These are phyloP conservation scores for Cyberlindnera maritima DNA, from an alignment of 805 yeast species.

Conservation along the genomic window DNA sequence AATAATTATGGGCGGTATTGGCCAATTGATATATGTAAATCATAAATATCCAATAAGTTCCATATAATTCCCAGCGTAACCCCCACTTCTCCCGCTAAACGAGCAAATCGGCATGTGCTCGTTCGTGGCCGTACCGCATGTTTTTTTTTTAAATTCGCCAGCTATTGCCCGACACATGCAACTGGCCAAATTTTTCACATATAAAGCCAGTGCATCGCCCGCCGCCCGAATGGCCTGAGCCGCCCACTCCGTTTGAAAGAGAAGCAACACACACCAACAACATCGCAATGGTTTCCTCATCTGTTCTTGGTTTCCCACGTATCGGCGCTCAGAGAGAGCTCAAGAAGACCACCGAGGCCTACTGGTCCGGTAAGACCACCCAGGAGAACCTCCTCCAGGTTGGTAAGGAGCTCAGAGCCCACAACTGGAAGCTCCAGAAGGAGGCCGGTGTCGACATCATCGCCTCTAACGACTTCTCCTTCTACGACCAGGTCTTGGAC, in stretches of 20 bases:
- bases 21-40: too few species aligned
- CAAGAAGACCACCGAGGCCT: conserved; percentile 97
- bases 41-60: too few species aligned
- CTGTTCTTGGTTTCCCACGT: conserved; percentile 99
- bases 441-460: conserved; percentile 96
- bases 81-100: background rate
- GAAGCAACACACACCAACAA: background rate
- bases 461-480: conserved; percentile 97
- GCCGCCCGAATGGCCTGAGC: background rate
- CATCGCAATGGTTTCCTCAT: conserved; percentile 81
- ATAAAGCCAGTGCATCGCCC: conserved; percentile 2
- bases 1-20: background rate
- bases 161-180: background rate
- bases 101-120: background rate
- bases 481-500: conserved; percentile 96
- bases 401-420: conserved; percentile 93
- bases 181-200: conserved; percentile 1
- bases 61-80: too few species aligned
- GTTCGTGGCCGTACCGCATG: conserved; percentile 7
- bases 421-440: conserved; percentile 97
- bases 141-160: too few species aligned
- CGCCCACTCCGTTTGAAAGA: background rate
- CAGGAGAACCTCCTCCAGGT: conserved; percentile 85
- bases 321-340: conserved; percentile 99
- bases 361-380: conserved; percentile 94